Conservation (phyloP, 352 stramenopile genomes). For the Pythium vanterpoolii region DNA sequence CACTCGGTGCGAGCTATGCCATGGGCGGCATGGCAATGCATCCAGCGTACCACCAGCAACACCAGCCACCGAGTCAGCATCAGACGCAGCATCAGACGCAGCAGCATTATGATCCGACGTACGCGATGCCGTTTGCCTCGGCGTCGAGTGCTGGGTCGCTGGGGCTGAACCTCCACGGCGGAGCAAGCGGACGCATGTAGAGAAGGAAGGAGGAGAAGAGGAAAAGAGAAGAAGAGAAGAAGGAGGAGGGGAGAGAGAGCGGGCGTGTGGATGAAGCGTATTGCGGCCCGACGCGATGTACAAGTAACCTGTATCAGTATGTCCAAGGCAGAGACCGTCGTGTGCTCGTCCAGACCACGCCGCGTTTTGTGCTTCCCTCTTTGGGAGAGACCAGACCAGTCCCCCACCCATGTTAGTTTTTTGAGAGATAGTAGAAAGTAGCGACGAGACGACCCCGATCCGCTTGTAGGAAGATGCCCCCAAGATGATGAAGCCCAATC, state of each 20-base stretch:
- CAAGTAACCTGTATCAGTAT: conserved; percentile 77
- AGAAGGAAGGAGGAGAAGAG: background rate
- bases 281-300: conserved; percentile 26
- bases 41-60: conserved; percentile 15
- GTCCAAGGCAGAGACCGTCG: conserved; percentile 24
- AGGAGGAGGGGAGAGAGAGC: background rate
- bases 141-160: background rate
- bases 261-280: background rate
- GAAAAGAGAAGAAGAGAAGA: background rate
- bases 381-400: too few species aligned
- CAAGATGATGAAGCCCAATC: conserved; percentile 1
- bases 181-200: conserved; percentile 11
- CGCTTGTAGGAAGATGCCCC: conserved; percentile 3
- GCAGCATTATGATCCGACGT: conserved; percentile 28
- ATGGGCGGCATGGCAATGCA: conserved; percentile 30
- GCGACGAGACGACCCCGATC: background rate
- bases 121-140: conserved; percentile 17
- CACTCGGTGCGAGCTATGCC: conserved; percentile 13
- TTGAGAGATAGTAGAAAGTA: conserved; percentile 5
- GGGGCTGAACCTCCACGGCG: conserved; percentile 11
- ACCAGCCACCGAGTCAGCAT: conserved; percentile 16
- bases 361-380: background rate
- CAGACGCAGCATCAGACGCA: conserved; percentile 29
- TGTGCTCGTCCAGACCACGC: background rate
- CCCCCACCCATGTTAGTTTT: conserved; percentile 11